These are phyloP conservation scores for Xylaria sp. DNA, from an alignment of 2,329 filamentous ascomycete species.

Conservation along the genomic window DNA sequence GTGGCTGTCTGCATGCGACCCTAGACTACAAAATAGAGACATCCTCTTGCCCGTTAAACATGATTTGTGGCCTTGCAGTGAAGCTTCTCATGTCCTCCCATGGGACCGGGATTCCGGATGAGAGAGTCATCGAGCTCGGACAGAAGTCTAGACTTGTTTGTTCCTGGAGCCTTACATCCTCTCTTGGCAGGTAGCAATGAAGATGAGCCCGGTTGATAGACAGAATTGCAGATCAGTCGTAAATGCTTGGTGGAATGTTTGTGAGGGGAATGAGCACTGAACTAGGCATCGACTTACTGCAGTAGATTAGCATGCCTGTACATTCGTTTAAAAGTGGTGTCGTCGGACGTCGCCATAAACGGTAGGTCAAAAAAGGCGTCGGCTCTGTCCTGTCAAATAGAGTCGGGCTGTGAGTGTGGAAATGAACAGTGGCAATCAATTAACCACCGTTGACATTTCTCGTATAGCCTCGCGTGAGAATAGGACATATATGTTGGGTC, in stretches of 20 bases:
- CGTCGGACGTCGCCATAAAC: not conserved
- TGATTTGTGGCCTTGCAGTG: not conserved
- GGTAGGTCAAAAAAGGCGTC: not conserved
- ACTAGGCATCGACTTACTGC: too few relatives aligned
- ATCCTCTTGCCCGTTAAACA: not conserved
- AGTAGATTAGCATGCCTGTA: not conserved
- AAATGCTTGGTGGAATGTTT: not conserved
- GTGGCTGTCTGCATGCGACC: constrained; percentile 15
- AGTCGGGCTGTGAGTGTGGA: not conserved
- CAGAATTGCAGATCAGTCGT: not conserved
- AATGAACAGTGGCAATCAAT: constrained; percentile 12
- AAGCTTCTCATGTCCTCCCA: constrained; percentile 1
- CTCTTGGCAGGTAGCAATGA: constrained; percentile 15
- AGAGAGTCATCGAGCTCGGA: constrained; percentile 5
- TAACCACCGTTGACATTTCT: not conserved
- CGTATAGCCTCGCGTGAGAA: not conserved
- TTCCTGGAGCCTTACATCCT: constrained; percentile 17
- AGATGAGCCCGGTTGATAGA: not conserved
- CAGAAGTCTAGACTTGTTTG: constrained; percentile 10
- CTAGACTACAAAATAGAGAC: not conserved
- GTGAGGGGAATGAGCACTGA: not conserved
- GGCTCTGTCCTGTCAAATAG: not conserved
- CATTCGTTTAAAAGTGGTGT: not conserved
- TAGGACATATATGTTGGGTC: constrained; percentile 2
- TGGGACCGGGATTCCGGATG: not conserved